Evolutionary conservation across 768 basidiomycete genomes (phyloP).

Genomic region (Brasilioporus rufonigricans): DNA sequence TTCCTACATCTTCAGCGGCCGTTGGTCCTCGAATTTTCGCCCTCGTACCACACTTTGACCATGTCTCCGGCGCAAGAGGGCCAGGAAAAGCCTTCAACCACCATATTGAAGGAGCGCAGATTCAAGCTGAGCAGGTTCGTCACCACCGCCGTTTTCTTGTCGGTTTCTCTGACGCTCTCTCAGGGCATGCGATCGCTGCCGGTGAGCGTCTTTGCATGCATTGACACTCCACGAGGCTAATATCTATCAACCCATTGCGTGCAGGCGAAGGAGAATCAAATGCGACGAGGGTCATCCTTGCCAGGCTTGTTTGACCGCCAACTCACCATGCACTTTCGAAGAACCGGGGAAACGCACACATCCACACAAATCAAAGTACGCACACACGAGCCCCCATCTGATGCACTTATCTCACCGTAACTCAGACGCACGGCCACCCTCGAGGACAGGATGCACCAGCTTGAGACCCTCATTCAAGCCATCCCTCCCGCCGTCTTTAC

Average conservation of each 20-base stretch:
- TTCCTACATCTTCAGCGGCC: conserved; percentile 11
- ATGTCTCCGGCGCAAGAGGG: conserved; percentile 34
- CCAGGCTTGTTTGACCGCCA: conserved; percentile 82
- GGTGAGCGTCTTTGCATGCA: conserved; percentile 49
- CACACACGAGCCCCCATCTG: conserved; percentile 9
- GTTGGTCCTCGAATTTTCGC: conserved; percentile 7
- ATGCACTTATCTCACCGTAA: conserved; percentile 2
- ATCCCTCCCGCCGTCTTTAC: conserved; percentile 81
- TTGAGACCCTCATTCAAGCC: conserved; percentile 81
- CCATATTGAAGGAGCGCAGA: conserved; percentile 72
- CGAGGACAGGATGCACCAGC: conserved; percentile 86
- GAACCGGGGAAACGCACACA: conserved; percentile 84
- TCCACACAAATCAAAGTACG: conserved; percentile 86
- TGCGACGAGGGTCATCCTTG: conserved; percentile 90
- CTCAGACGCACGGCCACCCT: conserved; percentile 74
- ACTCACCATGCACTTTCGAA: conserved; percentile 81
- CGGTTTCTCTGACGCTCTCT: conserved; percentile 8
- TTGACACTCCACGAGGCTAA: neutral
- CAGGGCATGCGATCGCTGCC: conserved; percentile 89
- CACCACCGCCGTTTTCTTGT: neutral
- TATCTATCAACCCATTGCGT: neutral
- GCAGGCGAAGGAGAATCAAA: conserved; percentile 77
- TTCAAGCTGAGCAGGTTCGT: conserved; percentile 84
- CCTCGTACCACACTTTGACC: conserved; percentile 4
- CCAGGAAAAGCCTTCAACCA: conserved; percentile 45